These are phyloP conservation scores for Coemansia sp. DNA, from an alignment of 192 early-diverging fungal genomes.

Conservation along the genomic window DNA sequence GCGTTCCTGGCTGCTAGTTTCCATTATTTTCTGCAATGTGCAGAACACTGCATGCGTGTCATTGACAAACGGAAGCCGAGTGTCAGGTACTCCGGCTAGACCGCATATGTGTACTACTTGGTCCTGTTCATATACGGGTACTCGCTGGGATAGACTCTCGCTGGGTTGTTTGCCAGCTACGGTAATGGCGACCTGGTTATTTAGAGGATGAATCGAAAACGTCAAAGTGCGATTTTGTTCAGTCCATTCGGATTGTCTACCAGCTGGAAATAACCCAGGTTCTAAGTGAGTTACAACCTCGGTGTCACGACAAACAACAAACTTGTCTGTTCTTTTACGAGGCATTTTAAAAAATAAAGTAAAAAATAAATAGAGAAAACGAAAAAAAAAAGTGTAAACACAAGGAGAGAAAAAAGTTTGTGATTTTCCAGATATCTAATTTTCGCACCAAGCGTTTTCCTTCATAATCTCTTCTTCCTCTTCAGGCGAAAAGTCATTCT, in stretches of 20 bases:
- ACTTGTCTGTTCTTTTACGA: constrained; percentile 19
- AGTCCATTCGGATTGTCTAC: constrained; percentile 31
- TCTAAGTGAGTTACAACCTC: constrained; percentile 20
- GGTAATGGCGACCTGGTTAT: constrained; percentile 23
- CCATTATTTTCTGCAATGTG: constrained; percentile 38
- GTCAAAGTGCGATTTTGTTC: constrained; percentile 41
- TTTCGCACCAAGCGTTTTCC: constrained; percentile 68
- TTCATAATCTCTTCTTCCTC: constrained; percentile 66
- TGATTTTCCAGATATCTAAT: constrained; percentile 6
- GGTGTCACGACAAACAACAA: constrained; percentile 33
- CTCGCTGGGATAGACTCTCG: constrained; percentile 7
- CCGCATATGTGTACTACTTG: constrained; percentile 31
- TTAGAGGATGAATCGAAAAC: constrained; percentile 32
- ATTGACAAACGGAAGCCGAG: constrained; percentile 37
- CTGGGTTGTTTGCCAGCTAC: constrained; percentile 33
- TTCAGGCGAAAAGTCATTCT: constrained; percentile 71
- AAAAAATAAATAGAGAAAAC: neutral
- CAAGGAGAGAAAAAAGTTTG: neutral
- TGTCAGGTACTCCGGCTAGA: constrained; percentile 17
- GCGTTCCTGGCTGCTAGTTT: neutral
- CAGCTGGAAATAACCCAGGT: constrained; percentile 32
- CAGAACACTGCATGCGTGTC: constrained; percentile 53
- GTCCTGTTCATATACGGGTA: constrained; percentile 30
- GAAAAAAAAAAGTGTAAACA: neutral
- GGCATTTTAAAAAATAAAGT: constrained; percentile 17